Evolutionary conservation across 495 filamentous ascomycete genomes (phyloP).

Genomic region (Cryomyces minteri): DNA sequence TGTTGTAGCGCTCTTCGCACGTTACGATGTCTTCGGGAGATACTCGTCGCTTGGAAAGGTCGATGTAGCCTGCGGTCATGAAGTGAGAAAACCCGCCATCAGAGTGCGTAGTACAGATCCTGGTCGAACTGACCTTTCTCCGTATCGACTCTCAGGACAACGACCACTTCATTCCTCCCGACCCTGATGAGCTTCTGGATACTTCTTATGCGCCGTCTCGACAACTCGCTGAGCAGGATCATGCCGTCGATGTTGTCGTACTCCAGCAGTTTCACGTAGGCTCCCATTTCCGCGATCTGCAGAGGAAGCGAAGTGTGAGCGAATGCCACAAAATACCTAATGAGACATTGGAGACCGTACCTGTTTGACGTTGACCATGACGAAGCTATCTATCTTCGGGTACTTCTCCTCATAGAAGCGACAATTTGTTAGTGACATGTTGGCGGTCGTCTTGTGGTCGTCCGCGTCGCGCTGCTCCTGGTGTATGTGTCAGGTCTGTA

Average conservation of each 20-base stretch:
- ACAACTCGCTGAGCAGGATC: conserved; percentile 93
- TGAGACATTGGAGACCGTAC: conserved; percentile 20
- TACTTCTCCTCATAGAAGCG: conserved; percentile 98
- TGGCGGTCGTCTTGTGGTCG: conserved; percentile 3
- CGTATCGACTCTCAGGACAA: conserved; percentile 94
- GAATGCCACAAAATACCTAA: neutral
- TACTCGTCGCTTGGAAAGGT: conserved; percentile 94
- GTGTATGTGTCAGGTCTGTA: too few relatives aligned
- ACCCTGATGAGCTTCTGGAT: conserved; percentile 99
- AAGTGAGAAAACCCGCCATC: neutral
- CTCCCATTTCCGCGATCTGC: conserved; percentile 98
- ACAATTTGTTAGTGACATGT: conserved; percentile 95
- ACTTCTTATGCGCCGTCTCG: conserved; percentile 86
- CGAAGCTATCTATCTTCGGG: conserved; percentile 96
- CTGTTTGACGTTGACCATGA: conserved; percentile 61
- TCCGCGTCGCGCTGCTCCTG: too few relatives aligned
- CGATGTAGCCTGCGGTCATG: conserved; percentile 58
- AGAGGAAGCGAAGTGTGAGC: neutral
- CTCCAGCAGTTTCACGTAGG: conserved; percentile 96
- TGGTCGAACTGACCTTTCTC: conserved; percentile 56
- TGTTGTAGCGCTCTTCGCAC: conserved; percentile 98
- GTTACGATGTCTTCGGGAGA: conserved; percentile 94
- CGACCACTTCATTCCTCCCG: conserved; percentile 93
- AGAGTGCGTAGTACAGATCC: neutral
- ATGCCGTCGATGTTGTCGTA: conserved; percentile 99